phyloP scores from a whole-genome alignment of 495 filamentous ascomycete genomes.

The Echria macrotheca region DNA sequence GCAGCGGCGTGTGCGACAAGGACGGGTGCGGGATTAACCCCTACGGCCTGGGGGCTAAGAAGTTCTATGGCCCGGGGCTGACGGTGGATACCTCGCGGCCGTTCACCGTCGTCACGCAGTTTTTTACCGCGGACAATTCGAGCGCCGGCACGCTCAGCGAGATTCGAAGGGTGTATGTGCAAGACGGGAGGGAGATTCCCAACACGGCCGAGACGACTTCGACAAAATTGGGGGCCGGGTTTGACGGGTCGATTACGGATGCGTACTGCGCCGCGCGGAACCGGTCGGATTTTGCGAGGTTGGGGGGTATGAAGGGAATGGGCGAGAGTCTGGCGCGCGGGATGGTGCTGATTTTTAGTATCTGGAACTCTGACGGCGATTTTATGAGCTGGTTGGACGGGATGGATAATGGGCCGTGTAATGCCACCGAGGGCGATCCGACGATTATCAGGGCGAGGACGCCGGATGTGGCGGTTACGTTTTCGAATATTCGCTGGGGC shows the following conservation, averaged over 20 bases:
- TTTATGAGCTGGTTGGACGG: slow-evolving; percentile 63
- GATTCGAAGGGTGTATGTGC: slow-evolving; percentile 58
- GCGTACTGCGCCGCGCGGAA: slow-evolving; percentile 56
- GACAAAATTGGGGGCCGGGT: slow-evolving; percentile 19
- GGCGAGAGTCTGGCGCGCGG: slow-evolving; percentile 52
- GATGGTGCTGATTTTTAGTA: slow-evolving; percentile 61
- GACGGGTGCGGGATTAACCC: slow-evolving; percentile 61
- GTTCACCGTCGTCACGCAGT: slow-evolving; percentile 66
- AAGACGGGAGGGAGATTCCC: slow-evolving; percentile 51
- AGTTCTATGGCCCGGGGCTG: slow-evolving; percentile 51
- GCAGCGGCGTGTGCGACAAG: slow-evolving; percentile 55
- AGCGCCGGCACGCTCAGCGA: slow-evolving; percentile 47
- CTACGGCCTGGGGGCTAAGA: slow-evolving; percentile 44
- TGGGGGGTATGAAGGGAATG: slow-evolving; percentile 56
- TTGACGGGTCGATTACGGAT: slow-evolving; percentile 47
- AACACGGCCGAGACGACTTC: slow-evolving; percentile 35
- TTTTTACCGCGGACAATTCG: slow-evolving; percentile 47
- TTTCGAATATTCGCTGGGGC: slow-evolving; percentile 61
- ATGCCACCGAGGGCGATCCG: slow-evolving; percentile 46
- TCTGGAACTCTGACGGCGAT: slow-evolving; percentile 56
- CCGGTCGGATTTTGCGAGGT: slow-evolving; percentile 41
- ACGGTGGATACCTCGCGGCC: slow-evolving; percentile 54
- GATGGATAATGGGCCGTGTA: slow-evolving; percentile 54
- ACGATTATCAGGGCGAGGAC: slow-evolving; percentile 40
- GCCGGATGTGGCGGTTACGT: slow-evolving; percentile 49